phyloP scores from a whole-genome alignment of 1,139 yeast species.

The Pichia sp. region DNA sequence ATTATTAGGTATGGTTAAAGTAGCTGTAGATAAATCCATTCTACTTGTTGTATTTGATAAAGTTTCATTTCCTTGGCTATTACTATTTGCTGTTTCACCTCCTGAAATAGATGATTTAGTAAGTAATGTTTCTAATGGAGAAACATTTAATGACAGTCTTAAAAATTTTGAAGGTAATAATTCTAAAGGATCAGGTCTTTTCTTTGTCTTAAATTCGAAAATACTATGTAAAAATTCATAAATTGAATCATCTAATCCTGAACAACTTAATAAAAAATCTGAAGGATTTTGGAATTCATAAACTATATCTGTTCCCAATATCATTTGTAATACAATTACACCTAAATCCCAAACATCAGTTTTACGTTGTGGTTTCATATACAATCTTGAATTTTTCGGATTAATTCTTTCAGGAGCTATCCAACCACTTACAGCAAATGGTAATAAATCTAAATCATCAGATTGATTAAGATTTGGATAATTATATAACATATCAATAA shows the following conservation, averaged over 20 bases:
- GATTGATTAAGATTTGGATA: conserved; percentile 39
- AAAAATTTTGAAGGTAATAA: conserved; percentile 76
- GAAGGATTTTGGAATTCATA: conserved; percentile 53
- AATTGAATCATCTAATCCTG: conserved; percentile 43
- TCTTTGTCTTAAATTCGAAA: conserved; percentile 60
- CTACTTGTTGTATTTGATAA: neutral
- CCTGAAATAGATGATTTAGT: conserved; percentile 3
- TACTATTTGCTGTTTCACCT: no score
- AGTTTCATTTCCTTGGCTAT: no score
- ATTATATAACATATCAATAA: conserved; percentile 51
- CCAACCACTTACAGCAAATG: conserved; percentile 42
- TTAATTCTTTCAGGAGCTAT: conserved; percentile 66
- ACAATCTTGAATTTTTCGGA: conserved; percentile 30
- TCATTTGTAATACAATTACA: conserved; percentile 64
- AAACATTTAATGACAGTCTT: conserved; percentile 52
- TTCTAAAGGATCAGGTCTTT: conserved; percentile 78
- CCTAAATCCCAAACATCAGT: conserved; percentile 95
- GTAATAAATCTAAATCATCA: conserved; percentile 19
- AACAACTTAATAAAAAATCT: conserved; percentile 48
- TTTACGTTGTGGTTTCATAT: conserved; percentile 52
- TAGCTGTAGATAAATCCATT: neutral
- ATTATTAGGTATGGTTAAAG: neutral
- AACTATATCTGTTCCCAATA: conserved; percentile 56
- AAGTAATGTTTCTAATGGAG: conserved; percentile 21
- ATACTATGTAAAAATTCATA: conserved; percentile 62